Evolutionary conservation across 345 rosid species (phyloP).

Genomic region (Hypericum androsaemum): DNA sequence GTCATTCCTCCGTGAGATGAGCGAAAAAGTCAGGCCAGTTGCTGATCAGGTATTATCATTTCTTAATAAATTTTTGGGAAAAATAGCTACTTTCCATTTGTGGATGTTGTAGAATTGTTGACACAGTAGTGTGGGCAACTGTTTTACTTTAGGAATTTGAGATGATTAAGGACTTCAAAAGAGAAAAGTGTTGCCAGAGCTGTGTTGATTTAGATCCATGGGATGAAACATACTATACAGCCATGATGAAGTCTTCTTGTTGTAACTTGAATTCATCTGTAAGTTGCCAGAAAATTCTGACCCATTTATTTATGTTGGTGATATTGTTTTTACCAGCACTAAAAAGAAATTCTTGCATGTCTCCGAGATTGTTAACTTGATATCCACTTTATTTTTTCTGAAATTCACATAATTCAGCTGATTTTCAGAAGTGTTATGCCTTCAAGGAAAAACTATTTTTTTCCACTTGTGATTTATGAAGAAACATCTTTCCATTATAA

Average conservation of each 20-base stretch:
- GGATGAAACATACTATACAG: conserved; percentile 87
- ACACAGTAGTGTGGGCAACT: conserved; percentile 9
- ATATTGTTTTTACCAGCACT: not conserved
- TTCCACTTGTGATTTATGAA: conserved; percentile 3
- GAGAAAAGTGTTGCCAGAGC: conserved; percentile 41
- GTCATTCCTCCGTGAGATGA: conserved; percentile 77
- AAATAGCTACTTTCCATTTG: not conserved
- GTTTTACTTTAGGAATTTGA: conserved; percentile 50
- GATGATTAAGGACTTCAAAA: conserved; percentile 52
- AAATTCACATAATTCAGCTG: no score
- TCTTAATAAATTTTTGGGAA: conserved; percentile 4
- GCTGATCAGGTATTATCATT: conserved; percentile 59
- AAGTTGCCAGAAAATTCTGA: conserved; percentile 18
- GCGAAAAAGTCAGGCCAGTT: conserved; percentile 54
- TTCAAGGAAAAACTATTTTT: not conserved
- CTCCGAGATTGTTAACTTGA: no score
- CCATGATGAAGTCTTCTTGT: conserved; percentile 70
- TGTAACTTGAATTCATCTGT: conserved; percentile 63
- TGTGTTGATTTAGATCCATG: conserved; percentile 70
- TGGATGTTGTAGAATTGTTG: conserved; percentile 1
- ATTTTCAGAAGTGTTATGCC: no score
- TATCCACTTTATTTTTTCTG: no score
- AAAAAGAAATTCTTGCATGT: no score
- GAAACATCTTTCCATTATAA: not conserved
- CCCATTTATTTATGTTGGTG: conserved; percentile 9